Evolutionary conservation across 202 grass and related monocot genomes (phyloP).

Genomic region (Hordeum pubiflorum): DNA sequence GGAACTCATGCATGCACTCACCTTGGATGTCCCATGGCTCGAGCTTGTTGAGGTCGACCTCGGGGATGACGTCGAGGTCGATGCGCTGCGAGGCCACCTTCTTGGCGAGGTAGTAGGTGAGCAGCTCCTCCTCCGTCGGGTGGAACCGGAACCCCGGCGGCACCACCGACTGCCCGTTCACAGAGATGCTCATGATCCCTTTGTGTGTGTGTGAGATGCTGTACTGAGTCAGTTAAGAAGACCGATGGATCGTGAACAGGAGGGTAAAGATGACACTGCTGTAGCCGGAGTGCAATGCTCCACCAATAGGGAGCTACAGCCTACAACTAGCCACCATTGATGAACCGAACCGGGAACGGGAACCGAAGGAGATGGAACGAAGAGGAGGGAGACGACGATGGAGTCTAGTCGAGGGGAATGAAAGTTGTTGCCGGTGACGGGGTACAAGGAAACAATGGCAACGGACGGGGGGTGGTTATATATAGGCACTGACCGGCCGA

Average conservation of each 20-base stretch:
- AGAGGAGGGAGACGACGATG: background rate
- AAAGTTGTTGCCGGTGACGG: conserved; percentile 13
- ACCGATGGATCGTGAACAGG: background rate
- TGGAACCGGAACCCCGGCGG: conserved; percentile 98
- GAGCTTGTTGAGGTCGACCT: conserved; percentile 95
- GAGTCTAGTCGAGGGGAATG: background rate
- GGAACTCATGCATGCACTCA: background rate
- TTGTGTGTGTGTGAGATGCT: background rate
- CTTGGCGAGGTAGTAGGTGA: conserved; percentile 91
- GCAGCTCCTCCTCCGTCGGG: conserved; percentile 92
- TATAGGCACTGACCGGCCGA: conserved; percentile 33
- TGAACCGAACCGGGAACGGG: background rate
- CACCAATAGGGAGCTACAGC: background rate
- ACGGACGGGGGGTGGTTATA: conserved; percentile 54
- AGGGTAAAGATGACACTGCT: background rate
- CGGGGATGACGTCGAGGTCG: conserved; percentile 94
- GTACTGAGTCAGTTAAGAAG: background rate
- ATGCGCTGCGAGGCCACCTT: conserved; percentile 72
- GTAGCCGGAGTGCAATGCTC: conserved; percentile 1
- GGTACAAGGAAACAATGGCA: conserved; percentile 48
- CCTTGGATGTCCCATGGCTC: conserved; percentile 99
- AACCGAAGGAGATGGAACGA: background rate
- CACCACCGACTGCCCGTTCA: conserved; percentile 86
- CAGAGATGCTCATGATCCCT: conserved; percentile 72
- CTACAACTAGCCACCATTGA: conserved; percentile 12